Base-by-base conservation (phyloP, 2,329 filamentous ascomycete genomes). In the Clonostachys rosea region DNA sequence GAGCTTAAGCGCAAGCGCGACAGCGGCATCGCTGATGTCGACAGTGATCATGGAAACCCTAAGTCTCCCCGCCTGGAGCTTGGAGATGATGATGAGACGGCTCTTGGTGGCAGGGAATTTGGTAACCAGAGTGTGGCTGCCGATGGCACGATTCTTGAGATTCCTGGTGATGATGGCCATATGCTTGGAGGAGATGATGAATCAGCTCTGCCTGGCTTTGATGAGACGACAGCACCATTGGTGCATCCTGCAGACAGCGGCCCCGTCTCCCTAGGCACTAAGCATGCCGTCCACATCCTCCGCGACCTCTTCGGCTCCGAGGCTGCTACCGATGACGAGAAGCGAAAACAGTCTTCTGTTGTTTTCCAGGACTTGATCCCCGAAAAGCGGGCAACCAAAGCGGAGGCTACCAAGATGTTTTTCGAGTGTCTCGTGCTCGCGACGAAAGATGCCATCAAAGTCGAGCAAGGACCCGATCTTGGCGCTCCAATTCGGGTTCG, bases 371-470 rank as follows among this genome's bases (percentile, higher is more conserved):
- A 95, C 49, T 78, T 99, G 43, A 78, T 96, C 34, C 94, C 94
- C 1, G 89, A 95, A 67, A 71, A 77, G 53, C 81, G 79, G 50
- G 92, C 92, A 1, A 90, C 80, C 54, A 89, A 89, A 66, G 87
- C 87, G 9, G 94, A 97, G 59, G 94, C 94, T 1, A 99, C 94
- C 40, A 96, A 96, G 77, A 96, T 99, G 91, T 99, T 99, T 73
- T 99, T 99, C 59, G 94, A 99, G 70, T 86, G 94, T 47, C 76
- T 99, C 20, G 94, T 99, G 4, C 78, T 99, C 42, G 94, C 92
- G 6, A 99, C 94, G 40, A 99, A 99, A 71, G 94, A 99, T 63
- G 94, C 94, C 30, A 88, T 99, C 70, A 96, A 96, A 69, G 90
- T 97, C 24, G 92, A 97, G 63, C 94, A 99, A 68, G 79, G 80